These are phyloP conservation scores for Mucor saturninus DNA, from an alignment of 371 early-diverging fungal genomes.

Conservation along the genomic window DNA sequence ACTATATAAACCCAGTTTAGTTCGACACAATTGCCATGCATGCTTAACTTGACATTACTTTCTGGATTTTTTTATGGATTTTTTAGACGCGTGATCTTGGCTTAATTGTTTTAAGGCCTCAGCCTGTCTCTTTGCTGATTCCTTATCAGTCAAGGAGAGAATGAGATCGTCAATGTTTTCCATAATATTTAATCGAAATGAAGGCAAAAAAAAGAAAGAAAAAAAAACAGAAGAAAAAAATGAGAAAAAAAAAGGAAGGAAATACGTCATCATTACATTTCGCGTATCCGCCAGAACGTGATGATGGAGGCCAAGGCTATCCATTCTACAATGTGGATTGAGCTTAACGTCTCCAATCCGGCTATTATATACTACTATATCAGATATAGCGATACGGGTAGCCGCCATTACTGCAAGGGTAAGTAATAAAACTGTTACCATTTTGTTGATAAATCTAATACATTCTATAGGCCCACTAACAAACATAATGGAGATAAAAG, in stretches of 20 bases:
- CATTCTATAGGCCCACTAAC: too few relatives aligned
- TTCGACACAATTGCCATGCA: not conserved
- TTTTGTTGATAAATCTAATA: too few relatives aligned
- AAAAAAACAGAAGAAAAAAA: constrained; percentile 4
- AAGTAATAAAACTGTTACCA: too few relatives aligned
- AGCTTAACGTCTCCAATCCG: too few relatives aligned
- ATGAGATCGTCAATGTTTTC: constrained; percentile 34
- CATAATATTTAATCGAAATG: constrained; percentile 3
- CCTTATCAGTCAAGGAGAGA: constrained; percentile 30
- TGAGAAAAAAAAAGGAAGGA: constrained; percentile 1
- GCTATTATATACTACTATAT: too few relatives aligned
- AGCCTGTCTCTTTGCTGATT: constrained; percentile 9
- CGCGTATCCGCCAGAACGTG: too few relatives aligned
- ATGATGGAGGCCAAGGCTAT: too few relatives aligned
- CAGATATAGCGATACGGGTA: too few relatives aligned
- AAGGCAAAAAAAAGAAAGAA: not conserved
- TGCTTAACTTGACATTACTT: not conserved
- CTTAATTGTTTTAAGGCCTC: constrained; percentile 25
- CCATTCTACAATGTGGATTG: too few relatives aligned
- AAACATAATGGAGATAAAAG: too few relatives aligned
- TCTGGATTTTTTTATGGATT: constrained; percentile 10
- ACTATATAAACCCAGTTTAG: constrained; percentile 14
- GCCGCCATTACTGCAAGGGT: too few relatives aligned
- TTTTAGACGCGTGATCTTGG: constrained; percentile 25
- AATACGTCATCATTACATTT: not conserved